Percentiles rank a stretch among this genome's conserved stretches.
Conservation (phyloP, 208 protist species). For the Porcisia hertigi region DNA sequence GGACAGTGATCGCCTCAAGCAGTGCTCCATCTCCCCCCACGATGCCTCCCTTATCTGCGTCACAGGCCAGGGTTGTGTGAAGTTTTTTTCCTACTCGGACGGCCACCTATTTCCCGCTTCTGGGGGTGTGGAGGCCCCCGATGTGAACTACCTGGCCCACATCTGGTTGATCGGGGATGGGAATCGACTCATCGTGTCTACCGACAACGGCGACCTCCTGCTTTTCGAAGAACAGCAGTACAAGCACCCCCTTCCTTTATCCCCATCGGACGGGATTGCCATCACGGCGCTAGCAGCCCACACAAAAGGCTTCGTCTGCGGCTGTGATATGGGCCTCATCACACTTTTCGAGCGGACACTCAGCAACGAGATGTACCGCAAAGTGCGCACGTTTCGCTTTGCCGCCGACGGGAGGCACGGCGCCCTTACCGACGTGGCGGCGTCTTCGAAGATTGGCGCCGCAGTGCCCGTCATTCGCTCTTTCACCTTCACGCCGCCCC, state of each 20-base stretch:
- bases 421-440: constrained; percentile 21
- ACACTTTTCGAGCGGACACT: constrained; percentile 93
- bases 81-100: constrained; percentile 88
- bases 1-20: constrained; percentile 74
- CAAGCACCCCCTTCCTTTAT: constrained; percentile 80
- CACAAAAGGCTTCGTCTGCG: constrained; percentile 95
- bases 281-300: constrained; percentile 87
- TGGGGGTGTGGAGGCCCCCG: constrained; percentile 67
- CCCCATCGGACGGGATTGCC: constrained; percentile 87
- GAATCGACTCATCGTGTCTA: constrained; percentile 91
- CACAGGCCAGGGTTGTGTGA: constrained; percentile 87
- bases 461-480: constrained; percentile 78
- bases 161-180: constrained; percentile 90
- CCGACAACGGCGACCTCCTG: constrained; percentile 93
- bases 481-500: constrained; percentile 85
- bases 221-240: constrained; percentile 93
- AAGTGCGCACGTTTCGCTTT: constrained; percentile 92
- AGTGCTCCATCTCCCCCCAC: constrained; percentile 91
- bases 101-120: constrained; percentile 64
- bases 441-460: constrained; percentile 31
- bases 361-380: constrained; percentile 94
- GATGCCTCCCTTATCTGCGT: constrained; percentile 92
- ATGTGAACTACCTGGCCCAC: constrained; percentile 92
- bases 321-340: constrained; percentile 93
- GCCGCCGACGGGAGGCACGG: constrained; percentile 58